phyloP scores from a whole-genome alignment of 192 early-diverging fungal species.

The Umbelopsis vinacea region DNA sequence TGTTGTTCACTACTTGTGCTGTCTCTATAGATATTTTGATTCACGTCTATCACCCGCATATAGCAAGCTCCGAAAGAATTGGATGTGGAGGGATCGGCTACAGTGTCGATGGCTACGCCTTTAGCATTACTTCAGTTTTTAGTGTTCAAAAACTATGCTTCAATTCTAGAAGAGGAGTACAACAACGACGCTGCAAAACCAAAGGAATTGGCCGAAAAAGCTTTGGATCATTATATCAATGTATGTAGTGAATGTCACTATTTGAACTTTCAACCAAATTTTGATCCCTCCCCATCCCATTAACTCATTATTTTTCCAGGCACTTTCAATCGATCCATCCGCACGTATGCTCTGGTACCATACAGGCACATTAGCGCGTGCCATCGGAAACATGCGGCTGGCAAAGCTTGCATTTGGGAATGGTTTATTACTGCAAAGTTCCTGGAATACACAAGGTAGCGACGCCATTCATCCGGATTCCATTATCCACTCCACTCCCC shows the following conservation, averaged over 20 bases:
- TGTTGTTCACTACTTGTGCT: not conserved
- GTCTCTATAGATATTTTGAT: not conserved
- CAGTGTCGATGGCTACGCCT: conserved; percentile 25
- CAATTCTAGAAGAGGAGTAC: conserved; percentile 48
- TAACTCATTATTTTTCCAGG: conserved; percentile 12
- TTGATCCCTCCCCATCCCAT: not conserved
- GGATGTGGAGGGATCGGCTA: conserved; percentile 3
- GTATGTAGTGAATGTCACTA: conserved; percentile 20
- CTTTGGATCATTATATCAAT: conserved; percentile 49
- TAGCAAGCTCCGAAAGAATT: conserved; percentile 22
- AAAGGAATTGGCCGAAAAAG: conserved; percentile 20
- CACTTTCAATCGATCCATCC: conserved; percentile 37
- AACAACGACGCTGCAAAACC: not conserved
- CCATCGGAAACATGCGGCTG: conserved; percentile 25
- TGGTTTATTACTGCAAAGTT: conserved; percentile 23
- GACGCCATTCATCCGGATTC: conserved; percentile 17
- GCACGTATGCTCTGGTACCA: conserved; percentile 36
- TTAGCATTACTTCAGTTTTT: conserved; percentile 50
- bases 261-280: not conserved
- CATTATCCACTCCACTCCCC: conserved; percentile 10
- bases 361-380: conserved; percentile 29
- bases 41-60: not conserved
- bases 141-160: conserved; percentile 56
- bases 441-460: conserved; percentile 17
- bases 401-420: conserved; percentile 38